Evolutionary conservation across 495 filamentous ascomycete genomes (phyloP), one percentile per base, ranked within the genome.

Genomic region (Bryoglossum gracile): DNA sequence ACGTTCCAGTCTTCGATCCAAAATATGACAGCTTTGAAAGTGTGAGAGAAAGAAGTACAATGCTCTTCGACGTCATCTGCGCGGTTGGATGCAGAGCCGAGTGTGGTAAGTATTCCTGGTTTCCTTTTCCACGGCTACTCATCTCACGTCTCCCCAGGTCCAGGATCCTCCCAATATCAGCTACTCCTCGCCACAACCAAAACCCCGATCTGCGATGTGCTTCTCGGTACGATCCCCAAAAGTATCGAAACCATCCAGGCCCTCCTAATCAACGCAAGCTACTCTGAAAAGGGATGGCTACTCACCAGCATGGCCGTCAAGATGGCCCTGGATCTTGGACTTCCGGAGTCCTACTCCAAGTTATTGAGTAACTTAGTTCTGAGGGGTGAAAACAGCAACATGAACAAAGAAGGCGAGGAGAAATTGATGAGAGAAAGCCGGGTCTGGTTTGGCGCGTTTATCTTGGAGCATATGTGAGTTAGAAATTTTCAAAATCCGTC

Each of bases 181-280:
- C 22, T 66, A 6, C 54, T 75, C 4, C 62, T 65, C 23, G 60
- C 64, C 1, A 66, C 70, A 26, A 60, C 70, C 8, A 74, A 74
- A 44, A 62, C 58, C 46, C 66, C 62, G 57, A 69, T 74, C 45
- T 71, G 69, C 35, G 65, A 66, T 2, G 66, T 70, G 4, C 63
- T 77, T 24, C 65, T 69, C 26, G 66, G 69, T 24, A 60, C 66
- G 9, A 50, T 50, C 0, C 44, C 65, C 0, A 63, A 59, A 14
- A 67, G 59, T 14, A 56, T 74, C 0, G 74, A 77, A 45, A 70
- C 65, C 0, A 61, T 76, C 0, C 74, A 77, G 38, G 71, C 74
- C 13, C 59, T 77, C 41, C 63, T 75, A 0, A 55, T 75, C 0
- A 62, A 71, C 11, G 67, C 72, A 1, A 67, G 68, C 45, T 77